Percentiles rank a stretch among this genome's conserved stretches.
These are phyloP conservation scores for Ambrosia hybrid DNA, from an alignment of 140 eudicot genomes.

Conservation along the genomic window DNA sequence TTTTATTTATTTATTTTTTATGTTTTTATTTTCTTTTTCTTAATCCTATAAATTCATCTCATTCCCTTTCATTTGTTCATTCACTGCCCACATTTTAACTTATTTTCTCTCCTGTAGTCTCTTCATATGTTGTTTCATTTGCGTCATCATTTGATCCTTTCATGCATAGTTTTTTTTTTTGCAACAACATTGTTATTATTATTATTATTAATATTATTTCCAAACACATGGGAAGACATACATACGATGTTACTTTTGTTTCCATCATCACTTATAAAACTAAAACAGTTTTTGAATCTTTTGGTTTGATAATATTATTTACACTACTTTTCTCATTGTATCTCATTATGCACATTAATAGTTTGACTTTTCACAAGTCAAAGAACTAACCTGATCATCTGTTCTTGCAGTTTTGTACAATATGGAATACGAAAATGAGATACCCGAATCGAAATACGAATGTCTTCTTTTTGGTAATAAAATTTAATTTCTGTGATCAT, in stretches of 20 bases:
- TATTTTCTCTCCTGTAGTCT: too few relatives aligned
- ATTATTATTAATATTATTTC: too few relatives aligned
- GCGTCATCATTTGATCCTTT: neutral
- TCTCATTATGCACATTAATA: neutral
- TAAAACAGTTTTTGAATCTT: neutral
- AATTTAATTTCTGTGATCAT: neutral
- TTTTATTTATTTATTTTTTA: too few relatives aligned
- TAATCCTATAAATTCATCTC: too few relatives aligned
- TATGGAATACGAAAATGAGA: constrained; percentile 53
- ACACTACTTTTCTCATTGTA: neutral
- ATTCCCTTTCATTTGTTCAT: too few relatives aligned
- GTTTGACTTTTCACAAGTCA: neutral
- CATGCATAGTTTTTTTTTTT: neutral
- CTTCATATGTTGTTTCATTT: neutral
- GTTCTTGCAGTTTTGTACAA: constrained; percentile 8
- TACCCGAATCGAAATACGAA: constrained; percentile 52
- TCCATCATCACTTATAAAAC: neutral
- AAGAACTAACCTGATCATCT: neutral
- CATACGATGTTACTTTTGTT: neutral
- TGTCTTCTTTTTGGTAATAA: constrained; percentile 91
- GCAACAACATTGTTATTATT: too few relatives aligned
- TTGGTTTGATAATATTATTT: neutral
- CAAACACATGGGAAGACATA: too few relatives aligned
- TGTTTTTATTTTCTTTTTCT: too few relatives aligned
- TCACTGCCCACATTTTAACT: too few relatives aligned